These are phyloP conservation scores for Dictyostelium purpureum DNA, from an alignment of 78 protist species.

Conservation along the genomic window DNA sequence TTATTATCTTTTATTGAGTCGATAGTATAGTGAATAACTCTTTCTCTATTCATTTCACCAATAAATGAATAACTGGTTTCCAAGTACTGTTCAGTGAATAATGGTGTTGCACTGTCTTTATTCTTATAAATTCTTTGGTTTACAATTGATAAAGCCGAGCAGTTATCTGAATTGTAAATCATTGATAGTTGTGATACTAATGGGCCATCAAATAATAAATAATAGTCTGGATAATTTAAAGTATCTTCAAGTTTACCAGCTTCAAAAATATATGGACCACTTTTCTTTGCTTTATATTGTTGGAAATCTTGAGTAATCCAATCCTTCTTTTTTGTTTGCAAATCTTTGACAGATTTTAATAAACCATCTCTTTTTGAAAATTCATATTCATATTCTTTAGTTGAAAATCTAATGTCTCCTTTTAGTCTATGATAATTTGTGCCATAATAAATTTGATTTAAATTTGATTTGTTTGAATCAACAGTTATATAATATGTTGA, in stretches of 20 bases:
- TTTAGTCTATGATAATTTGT: neutral
- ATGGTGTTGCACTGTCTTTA: neutral
- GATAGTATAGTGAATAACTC: neutral
- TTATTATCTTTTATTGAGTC: neutral
- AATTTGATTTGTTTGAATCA: neutral
- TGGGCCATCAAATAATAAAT: neutral
- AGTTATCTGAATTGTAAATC: neutral
- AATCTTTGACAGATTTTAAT: neutral
- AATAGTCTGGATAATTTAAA: too few species aligned
- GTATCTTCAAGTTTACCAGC: neutral
- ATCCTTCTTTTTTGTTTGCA: neutral
- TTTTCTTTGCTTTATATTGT: neutral
- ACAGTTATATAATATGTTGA: neutral
- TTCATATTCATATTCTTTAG: neutral
- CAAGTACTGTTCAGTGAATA: neutral
- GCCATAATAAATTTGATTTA: neutral
- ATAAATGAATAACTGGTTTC: neutral
- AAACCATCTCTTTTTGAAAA: slow-evolving; percentile 34
- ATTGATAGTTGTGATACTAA: neutral
- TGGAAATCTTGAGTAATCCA: neutral
- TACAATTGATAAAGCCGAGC: neutral
- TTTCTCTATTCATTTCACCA: neutral
- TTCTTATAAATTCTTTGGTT: neutral
- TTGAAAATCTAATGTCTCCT: neutral
- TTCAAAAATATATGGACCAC: slow-evolving; percentile 13